Conservation (phyloP, 2,329 filamentous ascomycete genomes). For the Podosphaera aphanis region DNA sequence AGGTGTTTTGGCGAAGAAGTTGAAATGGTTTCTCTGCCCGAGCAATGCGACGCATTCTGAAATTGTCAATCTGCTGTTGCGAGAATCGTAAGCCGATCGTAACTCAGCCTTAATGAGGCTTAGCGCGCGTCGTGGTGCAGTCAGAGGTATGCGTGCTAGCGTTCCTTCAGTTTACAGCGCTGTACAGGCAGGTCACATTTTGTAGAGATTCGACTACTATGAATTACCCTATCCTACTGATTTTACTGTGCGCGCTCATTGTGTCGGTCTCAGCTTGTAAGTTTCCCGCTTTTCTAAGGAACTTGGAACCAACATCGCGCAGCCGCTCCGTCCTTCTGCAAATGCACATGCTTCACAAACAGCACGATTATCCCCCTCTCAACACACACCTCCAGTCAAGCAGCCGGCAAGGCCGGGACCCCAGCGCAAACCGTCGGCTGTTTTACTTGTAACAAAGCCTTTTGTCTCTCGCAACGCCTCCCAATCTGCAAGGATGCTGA, state of each 20-base stretch:
- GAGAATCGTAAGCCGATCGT: not conserved
- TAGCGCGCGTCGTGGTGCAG: not conserved
- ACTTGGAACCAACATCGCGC: constrained; percentile 10
- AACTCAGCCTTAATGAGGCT: not conserved
- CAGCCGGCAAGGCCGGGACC: constrained; percentile 5
- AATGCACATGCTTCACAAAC: constrained; percentile 48
- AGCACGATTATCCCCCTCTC: constrained; percentile 40
- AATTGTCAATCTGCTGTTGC: constrained; percentile 1
- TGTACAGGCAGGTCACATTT: not conserved
- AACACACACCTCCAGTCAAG: constrained; percentile 10
- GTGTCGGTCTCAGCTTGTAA: constrained; percentile 12
- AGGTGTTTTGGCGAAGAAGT: constrained; percentile 6
- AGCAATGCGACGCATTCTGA: constrained; percentile 15
- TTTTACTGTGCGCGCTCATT: constrained; percentile 10
- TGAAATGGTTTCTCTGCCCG: constrained; percentile 13
- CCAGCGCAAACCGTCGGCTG: constrained; percentile 25
- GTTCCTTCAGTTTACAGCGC: not conserved
- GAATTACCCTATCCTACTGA: constrained; percentile 6
- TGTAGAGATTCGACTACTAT: not conserved
- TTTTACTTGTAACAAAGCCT: constrained; percentile 39
- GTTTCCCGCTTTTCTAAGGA: constrained; percentile 1
- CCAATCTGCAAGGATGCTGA: constrained; percentile 42
- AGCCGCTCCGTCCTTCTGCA: constrained; percentile 43
- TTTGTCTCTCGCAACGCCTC: constrained; percentile 34
- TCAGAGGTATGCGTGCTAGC: too few relatives aligned